phyloP scores from a whole-genome alignment of 192 early-diverging fungal genomes.

The Coemansia sp. region DNA sequence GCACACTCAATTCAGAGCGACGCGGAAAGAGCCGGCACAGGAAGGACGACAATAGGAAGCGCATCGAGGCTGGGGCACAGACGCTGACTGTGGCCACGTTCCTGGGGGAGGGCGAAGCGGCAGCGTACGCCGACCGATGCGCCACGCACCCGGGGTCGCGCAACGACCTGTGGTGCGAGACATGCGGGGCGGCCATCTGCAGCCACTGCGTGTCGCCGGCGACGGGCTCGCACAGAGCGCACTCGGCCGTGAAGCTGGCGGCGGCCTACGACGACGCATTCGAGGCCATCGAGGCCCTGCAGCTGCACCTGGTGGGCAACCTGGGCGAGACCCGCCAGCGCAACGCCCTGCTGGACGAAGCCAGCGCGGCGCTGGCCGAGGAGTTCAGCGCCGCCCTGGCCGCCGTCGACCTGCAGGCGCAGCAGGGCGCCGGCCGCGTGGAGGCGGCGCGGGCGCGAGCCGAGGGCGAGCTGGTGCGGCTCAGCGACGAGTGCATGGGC shows the following conservation, averaged over 20 bases:
- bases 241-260: constrained; percentile 24
- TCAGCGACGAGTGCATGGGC: not conserved
- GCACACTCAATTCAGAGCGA: not conserved
- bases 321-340: constrained; percentile 35
- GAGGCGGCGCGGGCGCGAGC: not conserved
- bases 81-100: not conserved
- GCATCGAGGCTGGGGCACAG: not conserved
- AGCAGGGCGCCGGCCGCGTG: not conserved
- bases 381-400: constrained; percentile 14
- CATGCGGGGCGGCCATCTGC: constrained; percentile 34
- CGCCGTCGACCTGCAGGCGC: constrained; percentile 3
- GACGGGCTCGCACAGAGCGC: constrained; percentile 11
- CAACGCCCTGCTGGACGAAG: constrained; percentile 16
- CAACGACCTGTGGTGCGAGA: constrained; percentile 45
- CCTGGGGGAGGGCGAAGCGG: not conserved
- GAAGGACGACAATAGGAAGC: not conserved
- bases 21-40: not conserved
- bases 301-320: constrained; percentile 24
- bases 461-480: constrained; percentile 1
- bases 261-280: constrained; percentile 49
- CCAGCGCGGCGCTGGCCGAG: not conserved
- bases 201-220: constrained; percentile 16
- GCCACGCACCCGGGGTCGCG: constrained; percentile 36
- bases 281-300: constrained; percentile 37
- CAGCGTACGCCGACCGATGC: constrained; percentile 26